phyloP scores from a whole-genome alignment of 805 yeast species.

The Kazachstania psychrophila region DNA sequence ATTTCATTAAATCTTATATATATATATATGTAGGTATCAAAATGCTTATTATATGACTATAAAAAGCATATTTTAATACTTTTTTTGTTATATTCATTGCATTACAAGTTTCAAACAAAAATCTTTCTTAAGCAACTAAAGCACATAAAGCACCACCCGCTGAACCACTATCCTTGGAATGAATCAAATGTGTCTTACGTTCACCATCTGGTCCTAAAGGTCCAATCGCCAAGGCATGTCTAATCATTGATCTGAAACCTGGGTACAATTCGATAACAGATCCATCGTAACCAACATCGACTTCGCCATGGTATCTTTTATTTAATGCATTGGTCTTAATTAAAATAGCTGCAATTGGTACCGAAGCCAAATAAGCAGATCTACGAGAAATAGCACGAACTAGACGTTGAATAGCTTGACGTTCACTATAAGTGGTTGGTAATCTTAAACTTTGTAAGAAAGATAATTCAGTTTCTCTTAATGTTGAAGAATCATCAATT shows the following conservation, averaged over 20 bases:
- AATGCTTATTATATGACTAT: no score
- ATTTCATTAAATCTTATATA: no score
- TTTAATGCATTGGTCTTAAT: slow-evolving; percentile 56
- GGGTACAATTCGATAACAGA: slow-evolving; percentile 91
- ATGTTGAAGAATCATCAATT: slow-evolving; percentile 68
- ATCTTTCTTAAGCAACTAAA: slow-evolving; percentile 24
- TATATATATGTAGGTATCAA: no score
- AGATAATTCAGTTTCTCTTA: slow-evolving; percentile 61
- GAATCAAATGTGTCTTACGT: slow-evolving; percentile 62
- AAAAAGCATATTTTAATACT: no score
- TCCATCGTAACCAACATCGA: slow-evolving; percentile 94
- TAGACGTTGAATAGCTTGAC: slow-evolving; percentile 59
- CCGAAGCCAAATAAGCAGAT: slow-evolving; percentile 83
- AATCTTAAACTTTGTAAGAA: slow-evolving; percentile 58
- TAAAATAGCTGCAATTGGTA: slow-evolving; percentile 78
- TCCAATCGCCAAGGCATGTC: slow-evolving; percentile 65
- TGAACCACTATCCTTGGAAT: slow-evolving; percentile 83
- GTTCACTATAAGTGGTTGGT: slow-evolving; percentile 63
- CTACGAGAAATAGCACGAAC: slow-evolving; percentile 77
- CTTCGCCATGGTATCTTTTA: slow-evolving; percentile 51
- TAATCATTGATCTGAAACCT: slow-evolving; percentile 68
- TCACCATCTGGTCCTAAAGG: slow-evolving; percentile 68
- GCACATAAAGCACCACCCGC: slow-evolving; percentile 97
- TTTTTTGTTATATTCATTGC: no score
- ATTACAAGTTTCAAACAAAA: not conserved